Conservation (phyloP, 257 asterid species). For the Nicotiana sylvestris region DNA sequence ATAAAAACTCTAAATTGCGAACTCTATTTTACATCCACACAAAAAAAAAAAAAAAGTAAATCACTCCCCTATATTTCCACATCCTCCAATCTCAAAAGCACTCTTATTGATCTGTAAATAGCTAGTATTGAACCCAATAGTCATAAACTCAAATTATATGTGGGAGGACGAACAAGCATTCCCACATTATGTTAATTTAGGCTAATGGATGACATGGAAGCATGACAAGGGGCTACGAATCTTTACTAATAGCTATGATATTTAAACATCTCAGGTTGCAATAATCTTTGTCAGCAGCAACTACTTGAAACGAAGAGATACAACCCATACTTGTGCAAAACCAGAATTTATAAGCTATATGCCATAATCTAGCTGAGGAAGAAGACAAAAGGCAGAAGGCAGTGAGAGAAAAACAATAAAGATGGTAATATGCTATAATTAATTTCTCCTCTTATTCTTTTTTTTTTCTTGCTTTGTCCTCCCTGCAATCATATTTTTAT, state of each 20-base stretch:
- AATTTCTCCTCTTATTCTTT: not conserved
- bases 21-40: not conserved
- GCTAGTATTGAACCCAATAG: not conserved
- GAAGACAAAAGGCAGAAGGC: not conserved
- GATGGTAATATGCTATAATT: not conserved
- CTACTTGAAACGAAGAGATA: not conserved
- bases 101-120: not conserved
- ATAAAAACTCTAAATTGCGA: not conserved
- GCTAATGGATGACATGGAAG: not conserved
- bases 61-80: not conserved
- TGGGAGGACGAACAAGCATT: not conserved
- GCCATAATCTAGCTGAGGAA: not conserved
- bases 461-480: not conserved
- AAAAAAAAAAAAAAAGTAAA: not conserved
- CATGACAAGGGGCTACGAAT: not conserved
- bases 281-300: not conserved
- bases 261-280: conserved; percentile 1
- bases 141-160: not conserved
- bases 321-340: not conserved
- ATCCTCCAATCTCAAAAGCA: not conserved
- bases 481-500: not conserved
- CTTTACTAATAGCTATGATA: not conserved
- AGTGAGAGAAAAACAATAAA: not conserved
- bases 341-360: not conserved
- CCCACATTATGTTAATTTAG: not conserved